These are phyloP conservation scores for Rhododendron kiyosumense DNA, from an alignment of 148 eudicot species.

Conservation along the genomic window DNA sequence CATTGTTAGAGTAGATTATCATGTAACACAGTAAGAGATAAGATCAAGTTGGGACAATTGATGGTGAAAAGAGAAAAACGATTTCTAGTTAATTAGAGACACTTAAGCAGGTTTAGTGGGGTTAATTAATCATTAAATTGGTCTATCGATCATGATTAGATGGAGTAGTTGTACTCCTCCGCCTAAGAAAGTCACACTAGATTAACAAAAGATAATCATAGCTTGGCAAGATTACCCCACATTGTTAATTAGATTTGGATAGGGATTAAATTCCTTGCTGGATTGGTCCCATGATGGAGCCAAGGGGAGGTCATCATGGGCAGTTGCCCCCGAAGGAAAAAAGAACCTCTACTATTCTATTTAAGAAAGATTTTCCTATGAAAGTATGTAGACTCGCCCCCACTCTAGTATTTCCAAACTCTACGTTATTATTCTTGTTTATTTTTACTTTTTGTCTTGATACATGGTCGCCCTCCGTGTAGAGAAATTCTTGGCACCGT, in stretches of 20 bases:
- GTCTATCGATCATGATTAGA: neutral
- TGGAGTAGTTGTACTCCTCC: neutral
- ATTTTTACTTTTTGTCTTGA: too few relatives aligned
- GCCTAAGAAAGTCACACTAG: neutral
- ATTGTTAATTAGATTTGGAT: neutral
- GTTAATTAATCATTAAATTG: neutral
- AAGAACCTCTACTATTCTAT: too few relatives aligned
- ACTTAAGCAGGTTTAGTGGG: neutral
- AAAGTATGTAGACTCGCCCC: too few relatives aligned
- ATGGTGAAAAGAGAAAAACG: neutral
- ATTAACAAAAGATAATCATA: neutral
- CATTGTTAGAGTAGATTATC: neutral
- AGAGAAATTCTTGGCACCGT: too few relatives aligned
- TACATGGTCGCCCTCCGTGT: too few relatives aligned
- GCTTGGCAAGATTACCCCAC: neutral
- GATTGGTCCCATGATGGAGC: neutral
- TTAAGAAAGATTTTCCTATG: too few relatives aligned
- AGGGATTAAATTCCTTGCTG: neutral
- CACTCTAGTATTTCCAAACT: too few relatives aligned
- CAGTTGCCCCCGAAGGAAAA: too few relatives aligned
- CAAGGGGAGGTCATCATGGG: fast-evolving
- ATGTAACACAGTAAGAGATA: neutral
- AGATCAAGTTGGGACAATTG: neutral
- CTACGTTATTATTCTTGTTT: too few relatives aligned
- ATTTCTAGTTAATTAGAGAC: neutral